Evolutionary conservation across 306 rosid genomes (phyloP).

Genomic region (Benincasa hispida): DNA sequence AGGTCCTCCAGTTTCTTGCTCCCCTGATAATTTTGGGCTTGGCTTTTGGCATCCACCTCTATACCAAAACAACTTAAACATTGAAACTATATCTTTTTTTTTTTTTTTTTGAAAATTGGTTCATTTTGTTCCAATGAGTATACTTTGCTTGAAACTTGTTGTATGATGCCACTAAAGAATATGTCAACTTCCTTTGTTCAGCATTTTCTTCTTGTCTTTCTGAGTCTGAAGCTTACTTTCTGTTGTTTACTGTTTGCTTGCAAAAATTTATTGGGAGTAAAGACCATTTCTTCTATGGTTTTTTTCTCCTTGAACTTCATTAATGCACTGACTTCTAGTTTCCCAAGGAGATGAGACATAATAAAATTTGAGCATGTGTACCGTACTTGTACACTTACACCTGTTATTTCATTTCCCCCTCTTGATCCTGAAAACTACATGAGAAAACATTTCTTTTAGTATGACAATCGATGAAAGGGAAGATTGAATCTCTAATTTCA

Average conservation of each 20-base stretch:
- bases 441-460: too few species aligned
- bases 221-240: background rate
- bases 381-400: background rate
- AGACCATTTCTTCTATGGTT: background rate
- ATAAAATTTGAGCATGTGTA: background rate
- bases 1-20: slow-evolving; percentile 67
- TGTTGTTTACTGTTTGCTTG: background rate
- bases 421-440: background rate
- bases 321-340: background rate
- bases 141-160: background rate
- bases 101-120: background rate
- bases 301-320: background rate
- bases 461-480: too few species aligned
- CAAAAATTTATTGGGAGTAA: background rate
- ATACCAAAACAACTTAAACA: slow-evolving; percentile 36
- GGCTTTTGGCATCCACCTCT: slow-evolving; percentile 64
- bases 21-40: slow-evolving; percentile 67
- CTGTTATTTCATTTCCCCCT: background rate
- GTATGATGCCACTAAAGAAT: background rate
- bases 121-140: background rate
- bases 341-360: background rate
- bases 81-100: background rate
- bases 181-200: background rate
- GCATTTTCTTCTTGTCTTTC: background rate
- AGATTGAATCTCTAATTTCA: too few species aligned